Evolutionary conservation across 139 green algal genomes (phyloP), one percentile per base, ranked within the genome.

Genomic region (Zygnema circumcarinatum): DNA sequence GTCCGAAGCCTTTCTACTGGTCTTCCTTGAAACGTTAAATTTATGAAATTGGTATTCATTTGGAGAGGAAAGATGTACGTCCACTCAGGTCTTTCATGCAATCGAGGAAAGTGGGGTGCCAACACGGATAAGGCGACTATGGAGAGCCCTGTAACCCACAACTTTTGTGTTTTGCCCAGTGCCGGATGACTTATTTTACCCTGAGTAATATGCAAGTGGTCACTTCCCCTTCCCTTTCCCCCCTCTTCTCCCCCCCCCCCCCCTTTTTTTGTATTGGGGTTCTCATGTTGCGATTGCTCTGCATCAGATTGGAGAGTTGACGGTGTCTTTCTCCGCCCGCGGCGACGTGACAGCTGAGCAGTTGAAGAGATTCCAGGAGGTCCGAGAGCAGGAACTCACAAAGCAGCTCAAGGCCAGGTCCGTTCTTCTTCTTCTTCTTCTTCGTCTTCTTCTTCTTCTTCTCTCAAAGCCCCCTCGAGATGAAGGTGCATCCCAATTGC

Each of bases 251-350:
- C 47, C 16, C 47, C 16, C 47, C 16, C 47, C 16, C 47, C 16
- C 47, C 16, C 47, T 62, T 16, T 62, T 16, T n/a, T n/a, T n/a
- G n/a, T n/a, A n/a, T n/a, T n/a, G n/a, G n/a, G n/a, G n/a, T n/a
- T n/a, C n/a, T n/a, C 47, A 62, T 62, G 47, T 62, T 7, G 47
- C 47, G 47, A 7, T 16, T n/a, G n/a, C n/a, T n/a, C n/a, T n/a
- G 54, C 29, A 38, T 38, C 82, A 88, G 82, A 39, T 90, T 0
- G 85, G 85, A 1, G 85, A 90, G 76, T 38, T 90, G 0, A 90
- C 85, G 52, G 52, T 87, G 1, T 67, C 85, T 38, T 81, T 89
- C 38, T 79, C 85, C 39, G 85, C 85, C 2, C 56, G 33, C 2
- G 79, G 36, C 29, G 56, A 86, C 25, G 22, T 82, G 11, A 83